Percentiles rank a stretch among this genome's conserved stretches.
phyloP scores from a whole-genome alignment of 192 early-diverging fungal genomes.

The Coemansia asiatica region DNA sequence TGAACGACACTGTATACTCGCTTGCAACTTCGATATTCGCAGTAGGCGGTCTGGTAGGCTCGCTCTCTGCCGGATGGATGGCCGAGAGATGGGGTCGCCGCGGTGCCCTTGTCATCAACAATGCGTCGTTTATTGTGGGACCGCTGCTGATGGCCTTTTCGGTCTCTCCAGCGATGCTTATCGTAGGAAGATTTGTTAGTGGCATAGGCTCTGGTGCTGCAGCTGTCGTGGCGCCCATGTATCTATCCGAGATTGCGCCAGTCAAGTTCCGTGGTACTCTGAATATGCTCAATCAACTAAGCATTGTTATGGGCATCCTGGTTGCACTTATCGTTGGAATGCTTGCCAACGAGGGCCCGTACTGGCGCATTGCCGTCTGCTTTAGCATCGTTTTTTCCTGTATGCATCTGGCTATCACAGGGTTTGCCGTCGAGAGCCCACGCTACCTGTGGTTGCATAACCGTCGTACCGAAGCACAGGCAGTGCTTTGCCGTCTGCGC shows the following conservation, averaged over 20 bases:
- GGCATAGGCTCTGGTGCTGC: conserved; percentile 76
- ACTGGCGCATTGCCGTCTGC: conserved; percentile 76
- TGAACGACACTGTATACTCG: conserved; percentile 64
- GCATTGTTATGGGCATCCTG: conserved; percentile 82
- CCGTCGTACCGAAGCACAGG: conserved; percentile 30
- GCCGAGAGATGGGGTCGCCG: conserved; percentile 73
- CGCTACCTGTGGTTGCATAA: conserved; percentile 58
- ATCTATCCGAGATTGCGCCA: conserved; percentile 80
- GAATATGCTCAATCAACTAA: conserved; percentile 79
- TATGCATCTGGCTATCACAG: conserved; percentile 24
- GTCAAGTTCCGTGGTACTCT: conserved; percentile 67
- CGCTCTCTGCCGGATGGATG: conserved; percentile 64
- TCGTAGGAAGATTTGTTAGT: conserved; percentile 69
- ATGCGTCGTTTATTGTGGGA: conserved; percentile 60
- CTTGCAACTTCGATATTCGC: conserved; percentile 46
- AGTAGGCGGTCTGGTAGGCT: conserved; percentile 63
- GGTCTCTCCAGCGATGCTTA: conserved; percentile 47
- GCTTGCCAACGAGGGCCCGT: conserved; percentile 58
- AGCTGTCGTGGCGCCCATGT: conserved; percentile 78
- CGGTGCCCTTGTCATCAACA: conserved; percentile 65
- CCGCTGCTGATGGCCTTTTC: conserved; percentile 68
- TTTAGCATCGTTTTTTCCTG: conserved; percentile 63
- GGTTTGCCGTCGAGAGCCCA: conserved; percentile 80
- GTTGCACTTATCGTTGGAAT: conserved; percentile 67
- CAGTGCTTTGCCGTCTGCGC: conserved; percentile 36